A percentile compares a stretch with the other conserved stretches of the same genome.
Evolutionary conservation across 345 rosid species (phyloP).

Genomic region (Abelmoschus esculentus): DNA sequence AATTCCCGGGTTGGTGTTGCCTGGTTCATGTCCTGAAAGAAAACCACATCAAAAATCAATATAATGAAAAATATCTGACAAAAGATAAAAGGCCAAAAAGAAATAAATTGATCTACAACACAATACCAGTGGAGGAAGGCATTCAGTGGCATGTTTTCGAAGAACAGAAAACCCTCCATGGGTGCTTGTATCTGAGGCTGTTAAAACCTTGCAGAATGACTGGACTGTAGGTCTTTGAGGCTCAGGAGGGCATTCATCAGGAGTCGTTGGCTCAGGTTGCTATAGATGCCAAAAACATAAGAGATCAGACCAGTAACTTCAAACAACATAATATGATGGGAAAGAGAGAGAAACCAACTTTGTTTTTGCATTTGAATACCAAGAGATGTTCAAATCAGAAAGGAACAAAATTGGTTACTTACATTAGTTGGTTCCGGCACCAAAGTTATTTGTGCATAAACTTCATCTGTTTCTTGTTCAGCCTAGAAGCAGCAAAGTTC

Average conservation of each 20-base stretch:
- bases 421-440: constrained; percentile 55
- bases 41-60: constrained; percentile 8
- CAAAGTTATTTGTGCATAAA: constrained; percentile 85
- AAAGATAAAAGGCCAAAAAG: not conserved
- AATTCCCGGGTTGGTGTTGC: constrained; percentile 87
- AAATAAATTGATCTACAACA: not conserved
- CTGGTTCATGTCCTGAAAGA: constrained; percentile 76
- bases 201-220: constrained; percentile 80
- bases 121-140: constrained; percentile 86
- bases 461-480: constrained; percentile 94
- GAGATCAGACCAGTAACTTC: not conserved
- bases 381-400: constrained; percentile 4
- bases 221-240: constrained; percentile 41
- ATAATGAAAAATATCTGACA: not conserved
- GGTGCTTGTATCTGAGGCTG: constrained; percentile 97
- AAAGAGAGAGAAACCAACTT: not conserved
- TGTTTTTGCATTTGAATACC: not conserved
- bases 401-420: constrained; percentile 21
- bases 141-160: constrained; percentile 80
- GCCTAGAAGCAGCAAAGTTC: constrained; percentile 43
- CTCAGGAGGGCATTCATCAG: constrained; percentile 40
- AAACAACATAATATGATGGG: constrained; percentile 2
- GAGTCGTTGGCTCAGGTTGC: constrained; percentile 51
- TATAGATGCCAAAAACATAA: constrained; percentile 17
- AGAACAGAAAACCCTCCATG: constrained; percentile 96